Base-by-base conservation (phyloP, 116 monocot genomes). In the Thalassia testudinum region DNA sequence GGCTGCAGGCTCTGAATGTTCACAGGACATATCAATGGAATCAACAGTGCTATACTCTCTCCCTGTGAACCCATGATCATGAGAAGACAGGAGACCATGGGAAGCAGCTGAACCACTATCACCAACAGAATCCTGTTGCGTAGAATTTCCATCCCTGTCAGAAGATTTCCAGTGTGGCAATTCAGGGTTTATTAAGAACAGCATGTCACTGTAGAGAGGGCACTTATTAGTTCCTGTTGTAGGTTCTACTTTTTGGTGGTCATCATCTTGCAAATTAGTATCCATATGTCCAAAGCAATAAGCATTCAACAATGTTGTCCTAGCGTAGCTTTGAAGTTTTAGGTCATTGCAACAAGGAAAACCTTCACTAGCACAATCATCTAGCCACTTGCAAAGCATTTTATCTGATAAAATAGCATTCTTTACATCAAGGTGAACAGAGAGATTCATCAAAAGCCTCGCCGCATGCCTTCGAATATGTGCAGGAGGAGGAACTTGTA, bases 401-500 rank as follows among this genome's bases (percentile, higher is more conserved):
- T 76, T 49, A 66, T 95, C 95, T 65, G 56, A 34, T 57, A 43
- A 21, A 70, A 95, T 79, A 1, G 34, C 61, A 54, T 71, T 63
- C 42, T 75, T 81, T 52, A 79, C 69, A 51, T 72, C 63, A 24
- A 85, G 85, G 25, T 75, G 64, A 71, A 74, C 55, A 47, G 95
- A 95, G 25, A 95, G 75, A 70, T 79, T 71, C 53, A 59, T 75
- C 44, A 95, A 69, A 27, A 95, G 56, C 53, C 87, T 70, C 58
- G 89, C 95, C 66, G 95, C 85, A 74, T 88, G 95, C 50, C 77
- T 81, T 44, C 95, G 78, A 54, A 95, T 72, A 69, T 85, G 95
- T 63, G 76, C 81, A 45, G 95, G 73, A 28, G 81, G 85, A 65
- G 95, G 95, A 61, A 95, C 74, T 43, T 82, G 70, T 10, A 95